phyloP scores from a whole-genome alignment of 352 stramenopile species.

The Aphanomyces stellatus region DNA sequence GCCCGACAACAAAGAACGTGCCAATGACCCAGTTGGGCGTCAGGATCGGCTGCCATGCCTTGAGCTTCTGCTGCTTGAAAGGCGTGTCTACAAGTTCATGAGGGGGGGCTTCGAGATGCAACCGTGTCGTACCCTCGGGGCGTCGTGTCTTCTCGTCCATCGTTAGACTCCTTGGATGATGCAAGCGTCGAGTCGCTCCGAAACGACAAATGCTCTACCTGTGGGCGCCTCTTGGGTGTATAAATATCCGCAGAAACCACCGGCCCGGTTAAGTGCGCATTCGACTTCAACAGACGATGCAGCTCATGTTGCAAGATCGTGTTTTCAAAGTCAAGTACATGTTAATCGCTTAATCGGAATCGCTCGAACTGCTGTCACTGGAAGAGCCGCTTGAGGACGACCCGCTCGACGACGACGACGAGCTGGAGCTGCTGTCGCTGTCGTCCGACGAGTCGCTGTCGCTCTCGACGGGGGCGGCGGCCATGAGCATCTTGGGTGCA shows the following conservation, averaged over 20 bases:
- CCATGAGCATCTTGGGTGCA: constrained; percentile 91
- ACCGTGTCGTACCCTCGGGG: constrained; percentile 48
- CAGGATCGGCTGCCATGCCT: constrained; percentile 85
- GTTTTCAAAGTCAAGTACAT: no score
- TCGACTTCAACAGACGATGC: background rate
- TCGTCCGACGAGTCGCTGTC: background rate
- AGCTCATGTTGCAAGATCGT: no score
- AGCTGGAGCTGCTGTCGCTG: constrained; percentile 3
- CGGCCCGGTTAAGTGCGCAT: background rate
- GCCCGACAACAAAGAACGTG: constrained; percentile 63
- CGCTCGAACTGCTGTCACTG: constrained; percentile 14
- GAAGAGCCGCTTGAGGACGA: background rate
- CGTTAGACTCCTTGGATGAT: no score
- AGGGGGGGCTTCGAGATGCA: background rate
- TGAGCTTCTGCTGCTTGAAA: constrained; percentile 85
- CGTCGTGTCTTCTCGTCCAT: constrained; percentile 85
- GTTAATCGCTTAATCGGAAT: constrained; percentile 11
- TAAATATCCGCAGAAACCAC: constrained; percentile 4
- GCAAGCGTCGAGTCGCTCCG: background rate
- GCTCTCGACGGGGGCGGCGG: background rate
- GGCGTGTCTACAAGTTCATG: constrained; percentile 41
- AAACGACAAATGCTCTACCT: background rate
- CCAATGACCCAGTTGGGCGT: constrained; percentile 79
- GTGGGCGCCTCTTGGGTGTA: background rate
- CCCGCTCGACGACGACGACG: constrained; percentile 4